phyloP scores from a whole-genome alignment of 768 basidiomycete genomes.

The Termitomyces sp. region DNA sequence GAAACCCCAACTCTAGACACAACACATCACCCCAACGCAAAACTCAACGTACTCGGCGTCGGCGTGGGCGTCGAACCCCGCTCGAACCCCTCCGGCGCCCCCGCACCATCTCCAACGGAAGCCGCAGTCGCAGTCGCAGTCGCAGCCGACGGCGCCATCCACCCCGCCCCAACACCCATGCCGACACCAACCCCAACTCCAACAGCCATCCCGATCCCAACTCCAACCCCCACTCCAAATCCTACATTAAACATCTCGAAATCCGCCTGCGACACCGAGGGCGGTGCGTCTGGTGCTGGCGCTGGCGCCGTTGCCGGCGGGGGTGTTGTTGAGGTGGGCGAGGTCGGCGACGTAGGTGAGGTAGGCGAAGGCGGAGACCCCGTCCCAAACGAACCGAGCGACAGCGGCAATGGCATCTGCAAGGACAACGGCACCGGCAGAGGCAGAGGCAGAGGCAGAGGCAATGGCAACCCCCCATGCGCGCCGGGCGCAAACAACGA shows the following conservation, averaged over 20 bases:
- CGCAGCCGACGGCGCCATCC: no score
- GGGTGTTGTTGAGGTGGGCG: no score
- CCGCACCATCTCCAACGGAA: no score
- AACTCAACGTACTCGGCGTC: no score
- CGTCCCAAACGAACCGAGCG: not conserved
- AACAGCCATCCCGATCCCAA: not conserved
- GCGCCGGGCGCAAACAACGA: not conserved
- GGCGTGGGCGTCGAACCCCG: no score
- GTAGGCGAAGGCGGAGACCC: not conserved
- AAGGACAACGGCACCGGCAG: not conserved
- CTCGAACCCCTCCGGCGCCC: no score
- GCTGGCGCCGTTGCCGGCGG: not conserved
- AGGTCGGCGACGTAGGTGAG: not conserved
- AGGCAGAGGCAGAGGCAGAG: not conserved
- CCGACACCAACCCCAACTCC: not conserved
- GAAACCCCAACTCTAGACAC: no score
- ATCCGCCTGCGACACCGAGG: not conserved
- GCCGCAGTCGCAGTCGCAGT: no score
- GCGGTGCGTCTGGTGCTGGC: not conserved
- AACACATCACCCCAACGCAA: no score
- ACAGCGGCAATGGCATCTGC: no score
- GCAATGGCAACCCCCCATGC: not conserved
- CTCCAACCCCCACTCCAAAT: slow-evolving; percentile 3
- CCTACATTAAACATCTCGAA: slow-evolving; percentile 8
- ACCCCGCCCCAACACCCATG: not conserved